Evolutionary conservation across 2,329 filamentous ascomycete species (phyloP).

Genomic region (Alternaria brassicae): DNA sequence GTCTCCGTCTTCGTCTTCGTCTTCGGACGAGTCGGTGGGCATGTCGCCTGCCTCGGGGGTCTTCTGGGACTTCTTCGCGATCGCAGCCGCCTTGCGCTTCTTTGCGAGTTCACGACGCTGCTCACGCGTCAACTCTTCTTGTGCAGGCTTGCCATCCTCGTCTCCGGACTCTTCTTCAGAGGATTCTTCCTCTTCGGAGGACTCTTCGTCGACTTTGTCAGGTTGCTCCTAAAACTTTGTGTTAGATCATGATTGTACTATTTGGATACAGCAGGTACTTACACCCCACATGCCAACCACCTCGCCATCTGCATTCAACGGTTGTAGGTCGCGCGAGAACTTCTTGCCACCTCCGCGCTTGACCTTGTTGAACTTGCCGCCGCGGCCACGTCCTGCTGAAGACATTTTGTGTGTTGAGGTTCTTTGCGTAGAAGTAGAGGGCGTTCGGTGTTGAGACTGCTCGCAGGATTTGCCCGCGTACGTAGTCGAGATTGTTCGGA

Average conservation of each 20-base stretch:
- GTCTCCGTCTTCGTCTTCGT: conserved; percentile 65
- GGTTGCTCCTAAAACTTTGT: conserved; percentile 36
- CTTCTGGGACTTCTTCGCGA: conserved; percentile 74
- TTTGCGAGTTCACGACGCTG: conserved; percentile 87
- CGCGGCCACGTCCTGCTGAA: conserved; percentile 72
- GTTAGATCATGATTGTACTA: conserved; percentile 24
- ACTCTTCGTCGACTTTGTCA: conserved; percentile 61
- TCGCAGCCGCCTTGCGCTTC: conserved; percentile 88
- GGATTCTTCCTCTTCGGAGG: conserved; percentile 48
- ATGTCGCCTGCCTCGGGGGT: conserved; percentile 84
- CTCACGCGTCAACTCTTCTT: conserved; percentile 76
- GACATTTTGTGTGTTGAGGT: conserved; percentile 53
- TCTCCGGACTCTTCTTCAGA: conserved; percentile 55
- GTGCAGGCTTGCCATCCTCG: conserved; percentile 53
- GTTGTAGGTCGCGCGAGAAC: conserved; percentile 90
- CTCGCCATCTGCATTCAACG: conserved; percentile 87
- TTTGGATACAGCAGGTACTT: conserved; percentile 43
- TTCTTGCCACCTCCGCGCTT: conserved; percentile 94
- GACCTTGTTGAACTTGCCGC: conserved; percentile 93
- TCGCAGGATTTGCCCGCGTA: conserved; percentile 8
- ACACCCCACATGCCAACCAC: conserved; percentile 87
- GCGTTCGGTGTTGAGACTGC: conserved; percentile 4
- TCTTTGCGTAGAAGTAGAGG: conserved; percentile 12
- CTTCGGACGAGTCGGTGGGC: conserved; percentile 72
- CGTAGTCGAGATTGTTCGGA: background rate